These are phyloP conservation scores for Zygosaccharomyces kombuchaensis DNA, from an alignment of 805 yeast species.

Conservation along the genomic window DNA sequence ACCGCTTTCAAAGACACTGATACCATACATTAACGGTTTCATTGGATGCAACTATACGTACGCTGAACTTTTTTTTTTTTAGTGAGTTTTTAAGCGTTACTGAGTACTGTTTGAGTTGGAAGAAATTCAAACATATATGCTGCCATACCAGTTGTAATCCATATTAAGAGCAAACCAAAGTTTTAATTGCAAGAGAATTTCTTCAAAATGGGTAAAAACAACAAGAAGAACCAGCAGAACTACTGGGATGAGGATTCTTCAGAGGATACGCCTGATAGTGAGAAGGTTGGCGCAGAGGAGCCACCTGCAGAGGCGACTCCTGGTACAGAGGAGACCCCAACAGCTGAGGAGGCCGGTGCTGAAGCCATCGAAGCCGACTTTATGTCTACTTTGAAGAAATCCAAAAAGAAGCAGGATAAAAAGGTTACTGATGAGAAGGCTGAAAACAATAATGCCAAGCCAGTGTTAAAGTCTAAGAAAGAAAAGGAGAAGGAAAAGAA, in stretches of 20 bases:
- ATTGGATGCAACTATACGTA: slow-evolving; percentile 3
- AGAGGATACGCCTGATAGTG: slow-evolving; percentile 46
- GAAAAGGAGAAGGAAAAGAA: slow-evolving; percentile 94
- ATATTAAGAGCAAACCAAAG: neutral
- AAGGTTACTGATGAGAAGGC: slow-evolving; percentile 56
- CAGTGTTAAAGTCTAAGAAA: slow-evolving; percentile 82
- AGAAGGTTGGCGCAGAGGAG: slow-evolving; percentile 43
- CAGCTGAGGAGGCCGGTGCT: slow-evolving; percentile 34
- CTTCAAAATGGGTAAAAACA: slow-evolving; percentile 43
- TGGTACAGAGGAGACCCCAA: slow-evolving; percentile 8
- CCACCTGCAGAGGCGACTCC: slow-evolving; percentile 35
- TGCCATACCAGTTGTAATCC: neutral
- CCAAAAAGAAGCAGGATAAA: slow-evolving; percentile 71
- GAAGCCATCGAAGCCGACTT: slow-evolving; percentile 61
- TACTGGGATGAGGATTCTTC: slow-evolving; percentile 77
- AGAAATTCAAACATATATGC: neutral
- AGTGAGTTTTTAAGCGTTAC: neutral
- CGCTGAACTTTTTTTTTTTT: neutral
- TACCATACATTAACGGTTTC: neutral
- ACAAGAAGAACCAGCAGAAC: slow-evolving; percentile 67
- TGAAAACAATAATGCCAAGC: slow-evolving; percentile 46
- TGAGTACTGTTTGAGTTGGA: neutral
- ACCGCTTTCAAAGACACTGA: neutral
- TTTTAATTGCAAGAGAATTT: neutral
- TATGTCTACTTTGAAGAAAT: slow-evolving; percentile 74